phyloP scores from a whole-genome alignment of 192 early-diverging fungal species.

The Backusella morwellensis region DNA sequence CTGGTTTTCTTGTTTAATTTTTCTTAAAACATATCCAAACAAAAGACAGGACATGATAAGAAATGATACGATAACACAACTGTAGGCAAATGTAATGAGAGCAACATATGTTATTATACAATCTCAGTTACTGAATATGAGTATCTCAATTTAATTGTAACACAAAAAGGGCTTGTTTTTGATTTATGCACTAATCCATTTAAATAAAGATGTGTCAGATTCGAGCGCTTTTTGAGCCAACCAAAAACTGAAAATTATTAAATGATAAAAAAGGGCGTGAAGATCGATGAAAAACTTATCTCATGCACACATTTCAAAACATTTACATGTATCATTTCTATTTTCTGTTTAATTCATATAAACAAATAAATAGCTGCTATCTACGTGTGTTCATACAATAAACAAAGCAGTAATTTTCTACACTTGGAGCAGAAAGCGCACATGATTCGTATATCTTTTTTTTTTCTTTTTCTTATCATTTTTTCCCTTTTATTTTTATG shows the following conservation, averaged over 20 bases:
- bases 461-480: background rate
- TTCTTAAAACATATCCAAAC: background rate
- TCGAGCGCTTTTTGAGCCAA: background rate
- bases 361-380: background rate
- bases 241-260: background rate
- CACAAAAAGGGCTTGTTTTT: slow-evolving; percentile 1
- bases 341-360: background rate
- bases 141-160: background rate
- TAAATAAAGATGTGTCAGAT: slow-evolving; percentile 4
- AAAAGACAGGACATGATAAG: background rate
- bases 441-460: background rate
- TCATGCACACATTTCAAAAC: too few relatives aligned
- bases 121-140: background rate
- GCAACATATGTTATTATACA: background rate
- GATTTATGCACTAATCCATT: background rate
- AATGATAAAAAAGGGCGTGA: background rate
- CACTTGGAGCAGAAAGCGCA: background rate
- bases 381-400: background rate
- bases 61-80: background rate
- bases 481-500: background rate
- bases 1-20: background rate
- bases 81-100: background rate
- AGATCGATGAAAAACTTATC: background rate
- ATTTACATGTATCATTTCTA: too few relatives aligned
- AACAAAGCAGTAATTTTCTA: background rate